Evolutionary conservation across 78 protist genomes (phyloP).

Genomic region (Andalucia godoyi): DNA sequence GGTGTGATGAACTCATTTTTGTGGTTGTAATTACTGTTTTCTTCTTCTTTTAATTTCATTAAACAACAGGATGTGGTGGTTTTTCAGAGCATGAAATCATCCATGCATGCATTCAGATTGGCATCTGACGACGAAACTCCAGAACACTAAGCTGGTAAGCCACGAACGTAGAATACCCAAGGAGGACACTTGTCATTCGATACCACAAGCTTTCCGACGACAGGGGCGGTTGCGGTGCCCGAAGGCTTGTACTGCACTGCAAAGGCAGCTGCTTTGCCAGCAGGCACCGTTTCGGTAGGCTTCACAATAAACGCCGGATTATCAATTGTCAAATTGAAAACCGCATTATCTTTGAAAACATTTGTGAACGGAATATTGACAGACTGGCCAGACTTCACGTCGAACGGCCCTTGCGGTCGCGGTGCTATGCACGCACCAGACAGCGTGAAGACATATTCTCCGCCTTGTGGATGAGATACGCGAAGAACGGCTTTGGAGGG

Average conservation of each 20-base stretch:
- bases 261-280: background rate
- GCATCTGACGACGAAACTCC: no score
- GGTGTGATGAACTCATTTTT: no score
- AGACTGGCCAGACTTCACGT: slow-evolving; percentile 2
- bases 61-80: no score
- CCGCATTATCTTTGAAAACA: slow-evolving; percentile 1
- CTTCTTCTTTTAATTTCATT: no score
- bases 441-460: slow-evolving; percentile 36
- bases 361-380: slow-evolving; percentile 28
- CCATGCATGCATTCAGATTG: no score
- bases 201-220: background rate
- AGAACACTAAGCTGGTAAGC: background rate
- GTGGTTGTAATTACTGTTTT: no score
- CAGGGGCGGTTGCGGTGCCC: background rate
- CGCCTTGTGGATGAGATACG: slow-evolving; percentile 34
- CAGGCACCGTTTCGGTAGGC: slow-evolving; percentile 4
- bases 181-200: background rate
- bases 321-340: slow-evolving; percentile 24
- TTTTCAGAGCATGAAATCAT: no score
- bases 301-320: slow-evolving; percentile 27
- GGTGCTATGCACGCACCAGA: slow-evolving; percentile 42
- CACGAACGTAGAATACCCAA: slow-evolving; percentile 2
- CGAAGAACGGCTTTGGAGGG: slow-evolving; percentile 7
- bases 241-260: slow-evolving; percentile 17
- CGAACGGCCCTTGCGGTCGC: slow-evolving; percentile 56